Conservation (phyloP, 2,329 filamentous ascomycete genomes). For the Fusarium redolens region DNA sequence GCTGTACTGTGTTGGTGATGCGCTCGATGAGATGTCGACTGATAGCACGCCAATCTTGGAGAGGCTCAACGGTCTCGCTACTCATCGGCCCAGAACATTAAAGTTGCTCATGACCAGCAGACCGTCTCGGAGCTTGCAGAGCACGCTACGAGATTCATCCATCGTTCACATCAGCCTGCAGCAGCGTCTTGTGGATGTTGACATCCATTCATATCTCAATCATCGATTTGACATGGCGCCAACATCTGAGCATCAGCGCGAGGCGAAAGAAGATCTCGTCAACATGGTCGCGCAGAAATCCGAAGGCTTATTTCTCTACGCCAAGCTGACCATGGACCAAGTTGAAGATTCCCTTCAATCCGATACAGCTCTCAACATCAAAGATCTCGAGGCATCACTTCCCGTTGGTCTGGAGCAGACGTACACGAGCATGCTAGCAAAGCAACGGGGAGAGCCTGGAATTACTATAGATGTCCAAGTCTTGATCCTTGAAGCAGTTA, state of each 20-base stretch:
- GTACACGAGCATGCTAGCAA: constrained; percentile 51
- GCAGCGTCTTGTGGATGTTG: constrained; percentile 34
- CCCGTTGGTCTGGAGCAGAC: constrained; percentile 38
- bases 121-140: constrained; percentile 35
- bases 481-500: constrained; percentile 53
- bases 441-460: constrained; percentile 49
- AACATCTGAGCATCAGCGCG: not conserved
- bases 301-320: constrained; percentile 38
- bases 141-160: constrained; percentile 29
- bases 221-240: constrained; percentile 26
- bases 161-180: constrained; percentile 40
- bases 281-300: constrained; percentile 30
- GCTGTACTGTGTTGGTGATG: constrained; percentile 39
- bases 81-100: constrained; percentile 26
- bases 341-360: constrained; percentile 9
- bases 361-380: not conserved
- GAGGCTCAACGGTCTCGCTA: constrained; percentile 34
- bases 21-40: constrained; percentile 40
- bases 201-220: constrained; percentile 31
- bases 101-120: constrained; percentile 41
- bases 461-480: constrained; percentile 48
- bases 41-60: constrained; percentile 32
- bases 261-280: constrained; percentile 25
- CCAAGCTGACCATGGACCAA: constrained; percentile 42
- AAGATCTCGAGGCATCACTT: constrained; percentile 21